phyloP scores from a whole-genome alignment of 345 rosid genomes.

The Trapa bicornis region DNA sequence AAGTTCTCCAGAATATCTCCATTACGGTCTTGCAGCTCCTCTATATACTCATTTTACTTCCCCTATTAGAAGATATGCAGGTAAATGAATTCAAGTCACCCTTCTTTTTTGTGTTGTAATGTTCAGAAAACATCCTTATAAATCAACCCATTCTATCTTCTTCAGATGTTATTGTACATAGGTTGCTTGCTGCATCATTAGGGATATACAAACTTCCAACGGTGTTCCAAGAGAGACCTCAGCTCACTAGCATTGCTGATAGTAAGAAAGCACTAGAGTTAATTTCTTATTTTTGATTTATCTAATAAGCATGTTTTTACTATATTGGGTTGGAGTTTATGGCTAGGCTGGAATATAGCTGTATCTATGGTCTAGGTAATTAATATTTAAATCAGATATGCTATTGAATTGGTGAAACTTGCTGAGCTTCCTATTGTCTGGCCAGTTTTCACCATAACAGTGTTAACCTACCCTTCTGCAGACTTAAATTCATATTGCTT shows the following conservation, averaged over 20 bases:
- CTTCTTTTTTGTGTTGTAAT: background rate
- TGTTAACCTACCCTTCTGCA: background rate
- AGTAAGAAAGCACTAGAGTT: conserved; percentile 28
- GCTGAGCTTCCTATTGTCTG: background rate
- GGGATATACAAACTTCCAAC: conserved; percentile 84
- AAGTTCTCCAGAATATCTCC: conserved; percentile 79
- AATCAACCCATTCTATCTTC: conserved; percentile 14
- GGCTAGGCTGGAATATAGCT: background rate
- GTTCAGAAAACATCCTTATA: background rate
- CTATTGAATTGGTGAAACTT: background rate
- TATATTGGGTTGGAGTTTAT: background rate
- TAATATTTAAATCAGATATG: background rate
- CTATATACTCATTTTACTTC: conserved; percentile 96
- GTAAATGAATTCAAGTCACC: conserved; percentile 18
- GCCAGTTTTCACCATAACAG: too few relatives aligned
- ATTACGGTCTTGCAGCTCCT: conserved; percentile 91
- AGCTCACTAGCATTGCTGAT: conserved; percentile 74
- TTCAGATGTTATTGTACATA: conserved; percentile 86
- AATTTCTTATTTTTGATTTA: background rate
- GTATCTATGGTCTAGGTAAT: background rate
- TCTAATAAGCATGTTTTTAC: background rate
- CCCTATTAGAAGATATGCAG: conserved; percentile 94
- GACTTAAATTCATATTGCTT: background rate
- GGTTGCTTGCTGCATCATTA: conserved; percentile 89
- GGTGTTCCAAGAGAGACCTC: conserved; percentile 68